Evolutionary conservation across 2,329 filamentous ascomycete genomes (phyloP).

Genomic region (Penicillium italicum): DNA sequence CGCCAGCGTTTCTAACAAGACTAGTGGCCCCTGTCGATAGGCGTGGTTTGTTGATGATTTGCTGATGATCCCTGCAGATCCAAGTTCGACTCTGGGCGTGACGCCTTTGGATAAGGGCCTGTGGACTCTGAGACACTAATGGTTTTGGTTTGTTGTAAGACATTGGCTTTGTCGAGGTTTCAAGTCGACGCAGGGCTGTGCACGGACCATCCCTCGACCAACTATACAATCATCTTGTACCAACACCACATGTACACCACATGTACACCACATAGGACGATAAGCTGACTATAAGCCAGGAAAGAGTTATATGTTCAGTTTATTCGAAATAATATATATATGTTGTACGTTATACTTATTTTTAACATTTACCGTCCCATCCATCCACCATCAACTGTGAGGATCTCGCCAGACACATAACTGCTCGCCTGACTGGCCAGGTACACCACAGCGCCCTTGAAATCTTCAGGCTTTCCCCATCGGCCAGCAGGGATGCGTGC

Average conservation of each 20-base stretch:
- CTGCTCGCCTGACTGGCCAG: conserved; percentile 71
- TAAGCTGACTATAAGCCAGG: not conserved
- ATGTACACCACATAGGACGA: not conserved
- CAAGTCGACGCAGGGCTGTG: not conserved
- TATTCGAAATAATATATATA: not conserved
- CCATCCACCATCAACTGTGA: conserved; percentile 88
- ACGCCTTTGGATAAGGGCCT: conserved; percentile 11
- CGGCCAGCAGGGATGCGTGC: conserved; percentile 76
- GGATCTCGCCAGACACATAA: conserved; percentile 77
- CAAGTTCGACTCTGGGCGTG: conserved; percentile 8
- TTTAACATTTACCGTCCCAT: conserved; percentile 66
- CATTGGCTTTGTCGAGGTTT: conserved; percentile 7
- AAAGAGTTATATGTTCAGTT: not conserved
- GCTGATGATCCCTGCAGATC: conserved; percentile 13
- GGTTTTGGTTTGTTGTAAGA: not conserved
- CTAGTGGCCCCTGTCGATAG: not conserved
- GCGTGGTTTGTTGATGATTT: conserved; percentile 9
- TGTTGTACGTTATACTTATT: not conserved
- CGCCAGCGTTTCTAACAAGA: conserved; percentile 16
- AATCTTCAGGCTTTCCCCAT: conserved; percentile 82
- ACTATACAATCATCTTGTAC: too few species aligned
- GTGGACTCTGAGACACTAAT: not conserved
- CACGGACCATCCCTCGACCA: not conserved
- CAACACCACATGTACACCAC: too few species aligned
- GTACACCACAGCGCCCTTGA: conserved; percentile 77